Evolutionary conservation across 371 early-diverging fungal genomes (phyloP), one percentile per base, ranked within the genome.

Genomic region (Capniomyces stellatus): DNA sequence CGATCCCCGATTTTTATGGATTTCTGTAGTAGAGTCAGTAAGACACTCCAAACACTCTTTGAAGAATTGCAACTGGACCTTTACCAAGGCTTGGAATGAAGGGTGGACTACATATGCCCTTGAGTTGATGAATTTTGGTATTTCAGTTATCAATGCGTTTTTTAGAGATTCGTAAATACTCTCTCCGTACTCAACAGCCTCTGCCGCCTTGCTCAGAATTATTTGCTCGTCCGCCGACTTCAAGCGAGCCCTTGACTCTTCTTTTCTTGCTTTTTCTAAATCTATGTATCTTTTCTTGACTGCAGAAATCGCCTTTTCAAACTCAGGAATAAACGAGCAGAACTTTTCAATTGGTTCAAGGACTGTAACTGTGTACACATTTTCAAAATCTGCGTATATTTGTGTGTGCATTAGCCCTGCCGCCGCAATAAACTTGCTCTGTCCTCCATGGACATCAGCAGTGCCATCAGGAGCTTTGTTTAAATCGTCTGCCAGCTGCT

Each of bases 21-120:
- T 56, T 2, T 60, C 64, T 50, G 79, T 77, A 54, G 93, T 70
- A 53, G 77, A 74, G n/a, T n/a, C n/a, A n/a, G n/a, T n/a, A n/a
- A n/a, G n/a, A n/a, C n/a, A n/a, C 24, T 79, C 75, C 52, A 79
- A 78, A 30, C 87, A 81, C 27, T 77, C 75, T 59, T 82, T 81
- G 43, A 81, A 82, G 67, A 92, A 92, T 52, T 76, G 72, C 3
- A 87, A 63, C 61, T 96, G 92, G 2, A 82, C 70, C 67, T 89
- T 89, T 54, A 93, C 82, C 2, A 94, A 68, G 0, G 94, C 94
- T 66, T 92, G 92, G 62, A 96, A 91, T 1, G 85, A 81, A 1
- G 97, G 96, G 48, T 93, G 89, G 29, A 93, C 63, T 54, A 87
- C 89, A 1, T 87, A 79, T 0, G 92, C 83, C 22, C 94, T 75